A percentile compares a stretch with the other conserved stretches of the same genome.
phyloP scores from a whole-genome alignment of 495 filamentous ascomycete genomes.

The Penicillium soppii region DNA sequence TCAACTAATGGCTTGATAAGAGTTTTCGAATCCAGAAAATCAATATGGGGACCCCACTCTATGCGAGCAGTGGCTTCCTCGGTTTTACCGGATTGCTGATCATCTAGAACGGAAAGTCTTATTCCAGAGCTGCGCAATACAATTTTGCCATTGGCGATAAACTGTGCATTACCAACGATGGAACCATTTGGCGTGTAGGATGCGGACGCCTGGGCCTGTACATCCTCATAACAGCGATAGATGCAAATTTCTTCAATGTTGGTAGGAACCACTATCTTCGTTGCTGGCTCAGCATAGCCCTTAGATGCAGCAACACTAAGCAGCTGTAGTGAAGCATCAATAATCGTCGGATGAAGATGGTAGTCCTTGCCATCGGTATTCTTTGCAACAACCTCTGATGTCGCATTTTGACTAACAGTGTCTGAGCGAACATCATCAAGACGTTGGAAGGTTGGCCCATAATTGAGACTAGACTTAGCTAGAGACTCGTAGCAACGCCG shows the following conservation, averaged over 20 bases:
- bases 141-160: constrained; percentile 2
- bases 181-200: constrained; percentile 7
- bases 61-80: neutral
- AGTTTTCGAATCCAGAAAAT: constrained; percentile 8
- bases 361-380: constrained; percentile 9
- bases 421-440: neutral
- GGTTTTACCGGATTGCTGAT: neutral
- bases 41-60: constrained; percentile 20
- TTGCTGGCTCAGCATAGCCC: constrained; percentile 2
- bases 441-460: neutral
- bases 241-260: constrained; percentile 30
- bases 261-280: constrained; percentile 21
- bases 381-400: constrained; percentile 11
- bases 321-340: constrained; percentile 21
- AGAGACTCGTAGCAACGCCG: neutral
- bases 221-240: constrained; percentile 1
- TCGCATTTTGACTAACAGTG: neutral
- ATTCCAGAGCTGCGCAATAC: constrained; percentile 5
- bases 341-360: constrained; percentile 15
- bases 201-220: constrained; percentile 8
- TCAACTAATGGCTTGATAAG: constrained; percentile 14
- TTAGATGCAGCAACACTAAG: constrained; percentile 9
- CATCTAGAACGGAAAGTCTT: constrained; percentile 11
- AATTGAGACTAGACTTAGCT: constrained; percentile 1
- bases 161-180: constrained; percentile 3